Conservation (phyloP, 2,329 filamentous ascomycete genomes). For the Cadophora malorum region DNA sequence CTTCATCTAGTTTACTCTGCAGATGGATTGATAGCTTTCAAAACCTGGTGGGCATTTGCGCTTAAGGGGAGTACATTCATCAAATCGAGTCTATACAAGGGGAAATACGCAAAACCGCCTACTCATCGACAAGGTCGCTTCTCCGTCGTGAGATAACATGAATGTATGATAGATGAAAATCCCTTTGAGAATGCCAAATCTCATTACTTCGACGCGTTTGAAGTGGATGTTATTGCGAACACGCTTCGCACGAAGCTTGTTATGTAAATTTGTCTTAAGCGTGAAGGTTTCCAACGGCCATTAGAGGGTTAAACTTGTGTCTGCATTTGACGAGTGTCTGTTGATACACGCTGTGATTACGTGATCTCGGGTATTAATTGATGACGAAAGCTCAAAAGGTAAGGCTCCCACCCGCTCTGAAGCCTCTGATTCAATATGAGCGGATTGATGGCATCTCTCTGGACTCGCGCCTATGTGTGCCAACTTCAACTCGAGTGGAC, state of each 20-base stretch:
- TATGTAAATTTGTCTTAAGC: too few species aligned
- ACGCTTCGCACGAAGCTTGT: too few species aligned
- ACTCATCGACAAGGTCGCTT: not conserved
- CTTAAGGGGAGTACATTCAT: not conserved
- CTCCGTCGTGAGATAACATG: constrained; percentile 46
- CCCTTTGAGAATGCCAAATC: not conserved
- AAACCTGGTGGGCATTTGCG: constrained; percentile 16
- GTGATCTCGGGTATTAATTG: not conserved
- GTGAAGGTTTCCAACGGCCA: too few species aligned
- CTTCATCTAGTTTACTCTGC: not conserved
- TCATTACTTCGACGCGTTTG: not conserved
- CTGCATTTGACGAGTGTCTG: too few species aligned
- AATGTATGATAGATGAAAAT: not conserved
- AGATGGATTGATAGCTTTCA: not conserved
- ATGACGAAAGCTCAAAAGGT: not conserved
- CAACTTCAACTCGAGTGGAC: not conserved
- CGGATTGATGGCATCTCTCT: too few species aligned
- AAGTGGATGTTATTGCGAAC: not conserved
- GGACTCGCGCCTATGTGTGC: too few species aligned
- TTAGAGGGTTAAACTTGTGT: too few species aligned
- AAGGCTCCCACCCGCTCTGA: not conserved
- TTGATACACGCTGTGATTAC: not conserved
- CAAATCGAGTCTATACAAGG: not conserved
- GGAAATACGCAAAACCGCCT: not conserved
- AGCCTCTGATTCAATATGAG: too few species aligned